Evolutionary conservation across 1,284 basidiomycete genomes (phyloP), one percentile per base, ranked within the genome.

Genomic region (Microbotryomycetes sp.): DNA sequence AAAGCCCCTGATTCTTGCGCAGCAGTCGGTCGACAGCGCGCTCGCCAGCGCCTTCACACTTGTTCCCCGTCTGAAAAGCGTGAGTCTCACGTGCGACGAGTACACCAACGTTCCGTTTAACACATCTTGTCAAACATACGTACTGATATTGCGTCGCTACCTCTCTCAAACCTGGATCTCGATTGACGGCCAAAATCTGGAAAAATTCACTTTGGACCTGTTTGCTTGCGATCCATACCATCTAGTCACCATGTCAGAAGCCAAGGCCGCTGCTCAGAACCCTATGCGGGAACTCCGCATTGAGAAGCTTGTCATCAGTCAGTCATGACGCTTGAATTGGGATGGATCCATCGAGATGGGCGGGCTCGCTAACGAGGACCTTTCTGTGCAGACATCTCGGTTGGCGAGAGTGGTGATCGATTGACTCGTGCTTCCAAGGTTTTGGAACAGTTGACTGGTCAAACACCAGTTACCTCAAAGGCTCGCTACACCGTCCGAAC

Each of bases 221-320:
- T n/a, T n/a, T 42, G 36, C 36, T 19, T 42, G 36, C 36, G 36
- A 42, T 42, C 36, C 36, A 42, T 19, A 12, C 12, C 36, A 42
- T 19, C 9, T 19, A 42, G 36, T 42, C 36, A 52, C 26, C 54
- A 69, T 69, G 67, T 62, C 67, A 28, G 67, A 69, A 53, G 60
- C 57, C 56, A 63, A 64, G 62, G 61, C 61, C 59, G 61, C 63
- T n/a, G 64, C 67, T 46, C 52, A 56, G 48, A 69, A 69, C 68
- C 61, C 64, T 29, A 69, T 69, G 68, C 60, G 59, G 83, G 93
- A 97, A 82, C 89, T 92, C 74, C 85, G 85, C 74, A 93, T 97
- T 77, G 93, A 97, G 82, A 97, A 98, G 85, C 88, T 98, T 78
- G 93, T 97, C 81, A 92, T 98, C 85, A 98, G 91, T 94, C 79